Evolutionary conservation across 208 protist species (phyloP).

Genomic region (Trichomonas gallinae): DNA sequence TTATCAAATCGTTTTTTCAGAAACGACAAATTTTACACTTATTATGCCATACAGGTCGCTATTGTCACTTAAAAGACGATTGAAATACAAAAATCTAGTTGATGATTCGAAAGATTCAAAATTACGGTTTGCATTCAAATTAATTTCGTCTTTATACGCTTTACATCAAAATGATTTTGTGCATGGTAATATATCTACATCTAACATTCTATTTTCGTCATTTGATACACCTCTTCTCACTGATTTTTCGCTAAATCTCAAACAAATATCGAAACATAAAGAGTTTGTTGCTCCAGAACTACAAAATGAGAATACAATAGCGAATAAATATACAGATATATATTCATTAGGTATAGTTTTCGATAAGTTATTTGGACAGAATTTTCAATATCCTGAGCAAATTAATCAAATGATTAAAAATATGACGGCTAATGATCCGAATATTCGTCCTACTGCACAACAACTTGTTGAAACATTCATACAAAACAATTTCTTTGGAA

Average conservation of each 20-base stretch:
- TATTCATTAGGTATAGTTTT: background rate
- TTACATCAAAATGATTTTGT: background rate
- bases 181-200: background rate
- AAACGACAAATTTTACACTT: background rate
- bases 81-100: background rate
- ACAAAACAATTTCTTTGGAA: background rate
- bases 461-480: background rate
- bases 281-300: background rate
- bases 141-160: background rate
- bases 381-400: background rate
- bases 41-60: background rate
- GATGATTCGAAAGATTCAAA: background rate
- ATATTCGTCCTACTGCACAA: background rate
- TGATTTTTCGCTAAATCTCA: background rate
- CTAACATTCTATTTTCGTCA: background rate
- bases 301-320: background rate
- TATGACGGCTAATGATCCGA: background rate
- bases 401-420: background rate
- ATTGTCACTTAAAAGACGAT: background rate
- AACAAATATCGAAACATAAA: background rate
- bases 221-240: background rate
- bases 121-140: background rate
- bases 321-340: background rate
- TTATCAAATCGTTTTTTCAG: background rate
- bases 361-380: background rate